Conservation (phyloP, 2,329 filamentous ascomycete genomes). For the Monilinia laxa region DNA sequence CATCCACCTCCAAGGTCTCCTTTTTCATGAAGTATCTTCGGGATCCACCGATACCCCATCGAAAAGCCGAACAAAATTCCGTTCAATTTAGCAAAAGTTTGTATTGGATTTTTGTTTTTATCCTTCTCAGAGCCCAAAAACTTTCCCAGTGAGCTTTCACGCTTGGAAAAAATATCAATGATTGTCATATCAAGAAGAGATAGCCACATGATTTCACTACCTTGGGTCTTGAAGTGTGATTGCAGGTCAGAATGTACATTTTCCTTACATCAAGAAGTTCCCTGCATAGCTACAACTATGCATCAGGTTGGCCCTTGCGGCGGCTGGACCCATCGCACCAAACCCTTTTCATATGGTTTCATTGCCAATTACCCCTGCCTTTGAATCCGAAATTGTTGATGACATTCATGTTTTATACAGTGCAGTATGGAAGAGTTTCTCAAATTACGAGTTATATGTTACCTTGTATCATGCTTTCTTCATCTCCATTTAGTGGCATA, state of each 20-base stretch:
- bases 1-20: background rate
- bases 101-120: background rate
- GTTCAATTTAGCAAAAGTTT: background rate
- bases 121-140: background rate
- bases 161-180: background rate
- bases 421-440: background rate
- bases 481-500: background rate
- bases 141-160: background rate
- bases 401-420: background rate
- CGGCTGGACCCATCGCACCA: conserved; percentile 3
- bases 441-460: background rate
- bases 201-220: background rate
- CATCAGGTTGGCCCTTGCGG: conserved; percentile 1
- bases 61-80: background rate
- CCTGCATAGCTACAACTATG: background rate
- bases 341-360: background rate
- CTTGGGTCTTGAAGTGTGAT: background rate
- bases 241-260: background rate
- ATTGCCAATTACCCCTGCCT: background rate
- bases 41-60: background rate
- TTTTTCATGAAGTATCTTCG: background rate
- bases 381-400: background rate
- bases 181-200: background rate
- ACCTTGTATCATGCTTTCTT: background rate
- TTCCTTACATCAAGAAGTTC: background rate